These are phyloP conservation scores for Oryza meridionalis DNA, from an alignment of 176 grass and related monocot genomes.

Conservation along the genomic window DNA sequence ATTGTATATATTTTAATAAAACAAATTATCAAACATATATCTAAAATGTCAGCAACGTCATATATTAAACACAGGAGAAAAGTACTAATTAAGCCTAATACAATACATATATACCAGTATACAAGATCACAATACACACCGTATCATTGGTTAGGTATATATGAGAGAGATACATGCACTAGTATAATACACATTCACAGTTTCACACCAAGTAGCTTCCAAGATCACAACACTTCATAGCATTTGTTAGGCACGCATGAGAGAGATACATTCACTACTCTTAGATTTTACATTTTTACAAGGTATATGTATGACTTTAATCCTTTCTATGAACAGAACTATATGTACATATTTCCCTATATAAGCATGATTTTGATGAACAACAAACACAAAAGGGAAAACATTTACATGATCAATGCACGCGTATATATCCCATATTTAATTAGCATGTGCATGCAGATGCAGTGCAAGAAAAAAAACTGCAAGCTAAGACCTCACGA, in stretches of 20 bases:
- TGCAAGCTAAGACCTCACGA: conserved; percentile 15
- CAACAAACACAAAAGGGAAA: neutral
- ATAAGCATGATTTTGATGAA: neutral
- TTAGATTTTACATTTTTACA: neutral
- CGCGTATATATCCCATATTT: neutral
- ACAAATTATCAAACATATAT: no score
- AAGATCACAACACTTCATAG: neutral
- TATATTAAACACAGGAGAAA: no score
- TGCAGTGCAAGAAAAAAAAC: neutral
- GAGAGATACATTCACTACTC: neutral
- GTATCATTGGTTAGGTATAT: neutral
- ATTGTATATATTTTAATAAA: no score
- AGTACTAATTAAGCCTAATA: neutral
- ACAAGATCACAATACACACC: neutral
- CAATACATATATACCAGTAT: neutral
- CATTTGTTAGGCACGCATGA: neutral
- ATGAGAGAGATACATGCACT: neutral
- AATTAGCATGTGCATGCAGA: neutral
- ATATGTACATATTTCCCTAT: neutral
- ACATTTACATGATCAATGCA: neutral
- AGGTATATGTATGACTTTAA: neutral
- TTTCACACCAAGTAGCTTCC: neutral
- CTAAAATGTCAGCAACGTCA: no score
- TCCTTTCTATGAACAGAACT: neutral
- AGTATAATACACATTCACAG: neutral